Evolutionary conservation across 1,139 yeast genomes (phyloP).

Genomic region (Debaryomyces fabryi): DNA sequence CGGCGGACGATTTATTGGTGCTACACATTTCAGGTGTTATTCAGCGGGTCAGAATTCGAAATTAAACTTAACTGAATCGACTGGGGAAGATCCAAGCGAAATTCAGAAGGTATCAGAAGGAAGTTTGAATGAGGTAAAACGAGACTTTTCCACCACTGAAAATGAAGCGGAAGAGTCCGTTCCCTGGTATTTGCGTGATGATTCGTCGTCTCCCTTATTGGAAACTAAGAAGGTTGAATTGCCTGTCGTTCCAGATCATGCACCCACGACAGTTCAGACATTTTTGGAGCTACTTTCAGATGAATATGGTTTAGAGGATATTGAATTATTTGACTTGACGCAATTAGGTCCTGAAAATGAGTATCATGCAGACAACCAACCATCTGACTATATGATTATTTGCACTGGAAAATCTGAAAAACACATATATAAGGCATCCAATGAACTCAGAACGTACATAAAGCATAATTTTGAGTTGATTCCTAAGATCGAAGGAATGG

Average conservation of each 20-base stretch:
- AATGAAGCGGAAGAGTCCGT: slow-evolving; percentile 18
- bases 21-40: neutral
- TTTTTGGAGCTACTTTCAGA: slow-evolving; percentile 52
- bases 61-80: neutral
- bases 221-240: slow-evolving; percentile 35
- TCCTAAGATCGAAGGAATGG: slow-evolving; percentile 72
- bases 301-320: slow-evolving; percentile 67
- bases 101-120: neutral
- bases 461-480: slow-evolving; percentile 36
- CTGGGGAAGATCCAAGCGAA: neutral
- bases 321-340: slow-evolving; percentile 56
- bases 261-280: slow-evolving; percentile 54
- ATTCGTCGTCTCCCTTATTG: slow-evolving; percentile 41
- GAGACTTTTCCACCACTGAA: neutral
- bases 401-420: slow-evolving; percentile 79
- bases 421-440: slow-evolving; percentile 74
- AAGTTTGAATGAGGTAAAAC: neutral
- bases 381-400: slow-evolving; percentile 57
- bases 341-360: slow-evolving; percentile 41
- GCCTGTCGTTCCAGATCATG: slow-evolving; percentile 55
- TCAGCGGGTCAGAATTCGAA: neutral
- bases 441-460: slow-evolving; percentile 48
- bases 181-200: slow-evolving; percentile 69
- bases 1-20: neutral
- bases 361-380: slow-evolving; percentile 33